Evolutionary conservation across 2,329 filamentous ascomycete species (phyloP), one percentile per base, ranked within the genome.

Genomic region (Fusarium newnesense): DNA sequence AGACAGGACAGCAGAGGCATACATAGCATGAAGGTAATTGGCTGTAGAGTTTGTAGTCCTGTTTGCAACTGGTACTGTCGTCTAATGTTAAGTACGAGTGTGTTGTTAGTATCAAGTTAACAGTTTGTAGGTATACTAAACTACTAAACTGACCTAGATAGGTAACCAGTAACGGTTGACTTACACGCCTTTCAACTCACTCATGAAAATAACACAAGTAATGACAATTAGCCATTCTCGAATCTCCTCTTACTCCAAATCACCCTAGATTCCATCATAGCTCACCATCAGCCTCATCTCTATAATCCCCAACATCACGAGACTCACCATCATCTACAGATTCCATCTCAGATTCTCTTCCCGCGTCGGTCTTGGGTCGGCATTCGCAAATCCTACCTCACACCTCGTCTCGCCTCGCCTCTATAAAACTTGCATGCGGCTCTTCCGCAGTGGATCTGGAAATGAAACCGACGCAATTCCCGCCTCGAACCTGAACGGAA

Each of bases 381-480:
- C 66, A 76, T 77, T 77, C 75, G 60, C 72, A 67, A 68, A 75
- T 30, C 42, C 58, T 50, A 61, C 57, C 49, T 52, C 30, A 52
- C 30, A 39, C 57, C 26, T 46, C 44, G 4, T 32, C 13, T 57
- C 24, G 24, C 43, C 13, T 57, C 24, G 24, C 43, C 44, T 52
- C 32, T 44, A 28, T 44, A 39, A 36, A 40, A 30, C 60, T 32
- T 60, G 47, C 58, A 76, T 77, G 75, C 75, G 75, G 75, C 75
- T 77, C 75, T 75, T 61, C 65, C 61, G 60, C 40, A 64, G 75
- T 77, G 75, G 75, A 77, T 49, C 73, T 76, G 58, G 61, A 53
- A 72, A 75, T 75, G 64, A 66, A 42, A 59, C 28, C 68, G 70
- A 61, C 60, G 58, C 60, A 74, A 76, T 76, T 76, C 74, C 74